Evolutionary conservation across 345 rosid species (phyloP), one percentile per base, ranked within the genome.

Genomic region (Citrus hindsii): DNA sequence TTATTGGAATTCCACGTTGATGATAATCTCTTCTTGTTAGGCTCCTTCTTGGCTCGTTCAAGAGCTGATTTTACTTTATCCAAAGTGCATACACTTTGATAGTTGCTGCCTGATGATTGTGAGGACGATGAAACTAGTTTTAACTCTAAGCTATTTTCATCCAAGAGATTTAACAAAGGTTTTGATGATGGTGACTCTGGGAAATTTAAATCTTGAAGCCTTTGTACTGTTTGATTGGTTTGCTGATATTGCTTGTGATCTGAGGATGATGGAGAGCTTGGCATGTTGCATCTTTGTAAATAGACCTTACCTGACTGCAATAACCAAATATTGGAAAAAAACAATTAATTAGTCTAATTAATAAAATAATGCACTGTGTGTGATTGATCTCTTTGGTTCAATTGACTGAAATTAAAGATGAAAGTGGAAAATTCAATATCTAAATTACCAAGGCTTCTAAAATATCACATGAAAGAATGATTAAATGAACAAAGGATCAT

Each of bases 261-360:
- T 2, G 86, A 74, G 3, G 87, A 82, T 18, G 89, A 70, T 14
- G 87, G 74, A 9, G 94, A 86, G 67, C 32, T 82, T 38, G 91
- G 72, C 5, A 92, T 81, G 62, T 85, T 87, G 82, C 97, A 87
- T 83, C 89, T 86, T 71, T 91, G 96, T 40, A 95, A 37, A 86
- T 86, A 93, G 22, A 93, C 90, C 77, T 90, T 92, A 51, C 99
- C 98, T 1, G 99, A 94, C 99, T 96, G 93, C 85, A 81, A 69
- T 66, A 76, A 79, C 4, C 79, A 81, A 80, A 76, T 78, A 42
- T 46, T 46, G 35, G 71, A 32, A 30, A 32, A 5, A n/a, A 19
- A 48, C 18, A 22, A 73, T 33, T 9, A 40, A 30, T 65, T 70
- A 42, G 35, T 22, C 24, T 55, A 19, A 74, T 70, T 9, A 61